Evolutionary conservation across 2,329 filamentous ascomycete genomes (phyloP), one percentile per base, ranked within the genome.

Genomic region (Zasmidium cellare): DNA sequence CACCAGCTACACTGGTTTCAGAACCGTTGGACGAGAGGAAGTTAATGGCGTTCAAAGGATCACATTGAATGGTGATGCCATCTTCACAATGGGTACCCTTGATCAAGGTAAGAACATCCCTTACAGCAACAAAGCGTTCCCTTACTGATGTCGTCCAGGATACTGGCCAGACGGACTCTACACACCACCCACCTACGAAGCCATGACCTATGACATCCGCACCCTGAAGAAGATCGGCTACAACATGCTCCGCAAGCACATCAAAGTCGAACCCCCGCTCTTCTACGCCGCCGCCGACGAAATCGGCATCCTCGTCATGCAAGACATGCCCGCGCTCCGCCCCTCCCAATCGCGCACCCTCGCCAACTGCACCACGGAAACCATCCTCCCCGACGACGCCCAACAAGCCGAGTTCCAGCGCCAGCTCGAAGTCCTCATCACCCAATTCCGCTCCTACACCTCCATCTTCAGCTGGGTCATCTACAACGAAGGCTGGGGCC

Each of bases 401-500:
- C 80, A 88, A 60, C 86, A 90, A 67, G 73, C 75, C 5, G 87
- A 90, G 65, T 90, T 89, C 58, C 76, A 81, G 47, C 80, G 87
- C 1, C 84, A 90, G 66, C 76, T 90, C 1, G 81, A 82, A 25
- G 64, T 87, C 9, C 71, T 90, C 46, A 74, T 90, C 45, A 77
- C 83, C 41, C 84, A 89, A 61, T 83, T 84, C 69, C 84, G 82
- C 71, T 86, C 78, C 70, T 87, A 87, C 67, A 81, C 87, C 0
- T 86, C 82, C 55, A 88, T 90, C 59, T 78, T 83, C 9, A 81
- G 83, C 1, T 90, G 87, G 85, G 76, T 87, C 16, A 84, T 90
- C 64, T 90, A 89, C 72, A 89, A 90, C 67, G 87, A 90, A 69
- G 87, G 86, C 46, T 90, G 87, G 87, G 87, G 84, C 1, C 87